These are phyloP conservation scores for Ophiocordyceps camponoti-rufipedis DNA, from an alignment of 2,329 filamentous ascomycete species.

Conservation along the genomic window DNA sequence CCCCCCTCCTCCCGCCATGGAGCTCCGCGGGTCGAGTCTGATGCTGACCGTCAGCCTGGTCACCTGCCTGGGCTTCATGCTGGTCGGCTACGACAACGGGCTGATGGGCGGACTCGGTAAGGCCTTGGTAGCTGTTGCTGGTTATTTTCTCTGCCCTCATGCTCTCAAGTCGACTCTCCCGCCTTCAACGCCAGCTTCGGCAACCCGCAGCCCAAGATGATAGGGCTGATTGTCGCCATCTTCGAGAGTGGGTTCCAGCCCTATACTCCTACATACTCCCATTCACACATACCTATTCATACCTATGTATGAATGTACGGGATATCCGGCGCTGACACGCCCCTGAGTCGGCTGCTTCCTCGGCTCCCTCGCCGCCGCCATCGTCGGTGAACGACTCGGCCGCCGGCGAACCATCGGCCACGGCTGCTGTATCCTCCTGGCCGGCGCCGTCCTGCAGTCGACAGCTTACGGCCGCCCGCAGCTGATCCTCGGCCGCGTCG, in stretches of 20 bases:
- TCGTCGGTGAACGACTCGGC: conserved; percentile 22
- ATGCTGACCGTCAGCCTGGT: conserved; percentile 22
- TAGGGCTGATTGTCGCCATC: conserved; percentile 27
- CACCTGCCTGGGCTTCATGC: conserved; percentile 26
- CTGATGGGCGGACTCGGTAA: conserved; percentile 20
- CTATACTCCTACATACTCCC: not conserved
- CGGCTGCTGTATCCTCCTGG: conserved; percentile 23
- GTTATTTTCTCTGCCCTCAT: not conserved
- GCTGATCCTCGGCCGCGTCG: conserved; percentile 25
- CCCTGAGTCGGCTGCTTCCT: conserved; percentile 11
- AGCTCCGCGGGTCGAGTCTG: conserved; percentile 14
- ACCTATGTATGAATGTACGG: too few relatives aligned
- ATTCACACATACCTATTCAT: too few relatives aligned
- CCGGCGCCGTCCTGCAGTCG: conserved; percentile 25
- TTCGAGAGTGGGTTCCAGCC: conserved; percentile 13
- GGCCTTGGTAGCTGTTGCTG: not conserved
- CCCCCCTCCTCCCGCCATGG: not conserved
- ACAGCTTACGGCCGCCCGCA: conserved; percentile 22
- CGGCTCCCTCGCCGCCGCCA: conserved; percentile 6
- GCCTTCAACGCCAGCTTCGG: conserved; percentile 22
- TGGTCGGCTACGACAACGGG: conserved; percentile 29
- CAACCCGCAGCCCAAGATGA: conserved; percentile 19
- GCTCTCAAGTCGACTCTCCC: conserved; percentile 15
- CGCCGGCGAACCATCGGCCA: conserved; percentile 22
- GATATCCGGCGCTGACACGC: too few relatives aligned